These are phyloP conservation scores for Penicilliopsis zonata DNA, from an alignment of 495 filamentous ascomycete genomes.

Conservation along the genomic window DNA sequence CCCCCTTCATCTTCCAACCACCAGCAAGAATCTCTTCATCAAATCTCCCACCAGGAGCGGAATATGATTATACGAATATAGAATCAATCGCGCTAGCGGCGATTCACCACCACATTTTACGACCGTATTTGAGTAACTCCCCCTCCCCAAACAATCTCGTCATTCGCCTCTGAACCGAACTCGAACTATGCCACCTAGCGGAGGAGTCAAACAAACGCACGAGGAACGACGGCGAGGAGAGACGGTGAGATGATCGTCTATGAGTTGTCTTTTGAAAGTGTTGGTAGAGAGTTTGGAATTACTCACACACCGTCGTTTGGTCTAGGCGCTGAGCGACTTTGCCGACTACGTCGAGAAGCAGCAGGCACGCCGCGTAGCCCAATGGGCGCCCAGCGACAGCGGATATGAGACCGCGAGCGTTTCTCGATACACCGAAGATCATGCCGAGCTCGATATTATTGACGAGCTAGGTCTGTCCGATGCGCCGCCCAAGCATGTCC, in stretches of 20 bases:
- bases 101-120: conserved; percentile 7
- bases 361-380: conserved; percentile 53
- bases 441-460: conserved; percentile 84
- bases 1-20: background rate
- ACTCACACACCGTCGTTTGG: conserved; percentile 5
- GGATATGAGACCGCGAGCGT: conserved; percentile 30
- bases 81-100: conserved; percentile 21
- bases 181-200: conserved; percentile 19
- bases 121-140: conserved; percentile 3
- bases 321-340: conserved; percentile 85
- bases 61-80: conserved; percentile 40
- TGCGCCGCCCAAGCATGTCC: conserved; percentile 48
- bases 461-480: conserved; percentile 78
- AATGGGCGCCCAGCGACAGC: conserved; percentile 28
- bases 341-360: conserved; percentile 96
- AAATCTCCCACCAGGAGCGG: conserved; percentile 12
- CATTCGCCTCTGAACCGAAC: conserved; percentile 2
- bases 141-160: conserved; percentile 2
- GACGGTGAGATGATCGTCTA: conserved; percentile 39
- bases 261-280: conserved; percentile 1
- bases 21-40: background rate
- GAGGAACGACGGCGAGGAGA: conserved; percentile 81
- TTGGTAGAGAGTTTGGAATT: no score
- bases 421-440: conserved; percentile 47
- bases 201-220: conserved; percentile 46